These are phyloP conservation scores for Adansonia rubrostipa DNA, from an alignment of 441 rosid genomes.

Conservation along the genomic window DNA sequence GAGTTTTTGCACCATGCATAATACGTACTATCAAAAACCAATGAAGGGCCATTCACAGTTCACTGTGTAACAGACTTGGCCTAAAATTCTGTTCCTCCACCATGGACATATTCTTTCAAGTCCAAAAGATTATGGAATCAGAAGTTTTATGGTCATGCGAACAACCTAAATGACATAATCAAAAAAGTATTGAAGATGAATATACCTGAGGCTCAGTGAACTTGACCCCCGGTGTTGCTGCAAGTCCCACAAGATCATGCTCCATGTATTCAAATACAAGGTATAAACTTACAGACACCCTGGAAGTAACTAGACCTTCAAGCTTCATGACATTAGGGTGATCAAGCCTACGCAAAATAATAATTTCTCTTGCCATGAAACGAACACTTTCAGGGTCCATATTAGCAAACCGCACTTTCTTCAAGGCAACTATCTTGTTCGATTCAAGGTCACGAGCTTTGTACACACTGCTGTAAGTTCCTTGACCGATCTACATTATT, in stretches of 20 bases:
- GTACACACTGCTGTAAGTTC: constrained; percentile 70
- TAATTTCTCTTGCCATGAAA: constrained; percentile 71
- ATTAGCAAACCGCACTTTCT: constrained; percentile 69
- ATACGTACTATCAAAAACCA: neutral
- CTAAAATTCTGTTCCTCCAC: neutral
- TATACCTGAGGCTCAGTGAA: constrained; percentile 65
- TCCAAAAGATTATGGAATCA: constrained; percentile 10
- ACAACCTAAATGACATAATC: neutral
- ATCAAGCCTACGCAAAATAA: constrained; percentile 61
- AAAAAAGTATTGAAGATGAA: constrained; percentile 3
- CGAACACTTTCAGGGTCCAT: constrained; percentile 69
- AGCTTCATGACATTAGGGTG: constrained; percentile 72
- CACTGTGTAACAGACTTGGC: neutral
- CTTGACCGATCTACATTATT: constrained; percentile 62
- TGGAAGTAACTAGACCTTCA: constrained; percentile 66
- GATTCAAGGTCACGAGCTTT: constrained; percentile 64
- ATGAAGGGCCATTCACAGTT: constrained; percentile 6
- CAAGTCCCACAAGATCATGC: constrained; percentile 65
- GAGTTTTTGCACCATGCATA: neutral
- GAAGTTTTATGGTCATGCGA: constrained; percentile 5
- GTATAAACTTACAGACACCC: constrained; percentile 63
- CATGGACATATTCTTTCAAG: neutral
- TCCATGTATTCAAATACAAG: constrained; percentile 73
- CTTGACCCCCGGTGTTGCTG: constrained; percentile 55
- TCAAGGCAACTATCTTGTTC: constrained; percentile 58